Evolutionary conservation across 495 filamentous ascomycete genomes (phyloP), one percentile per base, ranked within the genome.

Genomic region (Neurospora sp.): DNA sequence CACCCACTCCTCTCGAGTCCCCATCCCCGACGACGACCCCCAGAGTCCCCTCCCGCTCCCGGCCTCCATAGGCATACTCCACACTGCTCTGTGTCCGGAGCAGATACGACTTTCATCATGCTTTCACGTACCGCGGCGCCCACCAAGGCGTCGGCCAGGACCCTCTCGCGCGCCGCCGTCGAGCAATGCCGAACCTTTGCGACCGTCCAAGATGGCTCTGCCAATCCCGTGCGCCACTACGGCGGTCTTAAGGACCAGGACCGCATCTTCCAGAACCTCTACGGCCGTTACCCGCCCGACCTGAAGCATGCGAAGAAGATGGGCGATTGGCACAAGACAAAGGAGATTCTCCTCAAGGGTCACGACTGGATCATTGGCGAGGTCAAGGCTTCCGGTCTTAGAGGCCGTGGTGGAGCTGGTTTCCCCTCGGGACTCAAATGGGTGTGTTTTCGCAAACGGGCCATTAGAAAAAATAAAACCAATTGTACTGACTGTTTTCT

Each of bases 341-440:
- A 99, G 88, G 96, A 99, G 83, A 99, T 99, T 68, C 81, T 99
- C 70, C 82, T 93, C 75, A 98, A 99, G 87, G 96, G 96, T 70
- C 91, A 99, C 83, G 96, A 99, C 79, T 99, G 96, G 96, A 96
- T 99, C 79, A 98, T 99, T 76, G 89, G 90, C 70, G 96, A 99
- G 83, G 89, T 99, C 83, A 99, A 98, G 86, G 89, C 93, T 11
- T 99, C 96, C 6, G 96, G 96, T 75, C 89, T 99, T 69, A 91
- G 96, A 83, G 96, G 96, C 72, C 91, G 96, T 84, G 96, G 96
- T 83, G 96, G 96, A 83, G 96, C 96, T 83, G 96, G 96, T 78
- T 99, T 99, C 80, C 96, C 96, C 73, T 97, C 95, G 16, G 96
- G 96, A 73, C 85, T 98, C 88, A 99, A 99, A 94, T 99, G 96